phyloP scores from a whole-genome alignment of 192 early-diverging fungal genomes.

The Entomortierella chlamydospora region DNA sequence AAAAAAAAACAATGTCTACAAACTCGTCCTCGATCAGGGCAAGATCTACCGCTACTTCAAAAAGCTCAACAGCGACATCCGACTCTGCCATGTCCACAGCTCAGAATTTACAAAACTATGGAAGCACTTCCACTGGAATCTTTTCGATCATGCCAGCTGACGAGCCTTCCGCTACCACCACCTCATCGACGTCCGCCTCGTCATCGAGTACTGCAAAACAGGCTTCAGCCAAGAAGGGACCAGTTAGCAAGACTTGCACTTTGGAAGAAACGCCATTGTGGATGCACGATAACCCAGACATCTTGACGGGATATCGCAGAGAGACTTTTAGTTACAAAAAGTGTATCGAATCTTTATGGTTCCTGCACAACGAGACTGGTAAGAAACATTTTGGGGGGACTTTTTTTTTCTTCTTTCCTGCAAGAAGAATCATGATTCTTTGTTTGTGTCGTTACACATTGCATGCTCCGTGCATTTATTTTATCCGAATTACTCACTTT shows the following conservation, averaged over 20 bases:
- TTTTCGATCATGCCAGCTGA: conserved; percentile 8
- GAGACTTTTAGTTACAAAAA: conserved; percentile 77
- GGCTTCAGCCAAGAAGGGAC: background rate
- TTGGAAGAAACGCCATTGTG: conserved; percentile 74
- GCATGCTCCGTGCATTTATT: too few relatives aligned
- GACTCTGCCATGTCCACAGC: conserved; percentile 6
- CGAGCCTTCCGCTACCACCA: background rate
- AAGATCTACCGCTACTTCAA: conserved; percentile 9
- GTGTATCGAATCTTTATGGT: conserved; percentile 82
- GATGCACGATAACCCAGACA: conserved; percentile 88
- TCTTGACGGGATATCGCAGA: conserved; percentile 84
- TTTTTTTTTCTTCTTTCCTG: too few relatives aligned
- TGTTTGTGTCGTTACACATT: background rate
- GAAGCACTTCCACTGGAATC: background rate
- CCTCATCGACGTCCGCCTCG: background rate
- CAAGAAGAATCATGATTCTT: too few relatives aligned
- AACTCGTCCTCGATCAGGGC: conserved; percentile 13
- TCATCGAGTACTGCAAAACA: background rate
- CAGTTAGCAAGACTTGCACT: conserved; percentile 10
- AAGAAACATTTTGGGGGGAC: conserved; percentile 18
- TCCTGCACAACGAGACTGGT: conserved; percentile 94
- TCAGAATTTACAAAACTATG: background rate
- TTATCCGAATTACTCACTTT: too few relatives aligned
- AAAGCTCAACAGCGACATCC: conserved; percentile 1
- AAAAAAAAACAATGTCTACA: conserved; percentile 10